Evolutionary conservation across 2,329 filamentous ascomycete species (phyloP), one percentile per base, ranked within the genome.

Genomic region (Trichoderma guizhouense): DNA sequence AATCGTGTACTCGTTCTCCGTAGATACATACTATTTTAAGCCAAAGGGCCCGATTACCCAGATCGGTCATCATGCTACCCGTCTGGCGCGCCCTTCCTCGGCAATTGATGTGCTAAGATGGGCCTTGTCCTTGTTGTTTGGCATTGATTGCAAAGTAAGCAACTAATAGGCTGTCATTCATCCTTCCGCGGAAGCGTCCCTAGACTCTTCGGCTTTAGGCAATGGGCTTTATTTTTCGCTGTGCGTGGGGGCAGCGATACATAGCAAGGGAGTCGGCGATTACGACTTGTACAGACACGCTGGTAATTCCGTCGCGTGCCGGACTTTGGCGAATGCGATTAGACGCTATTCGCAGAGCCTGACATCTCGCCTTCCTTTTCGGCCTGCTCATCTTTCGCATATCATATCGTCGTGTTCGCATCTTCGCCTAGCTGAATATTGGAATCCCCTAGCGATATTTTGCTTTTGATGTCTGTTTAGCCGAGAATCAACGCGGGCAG

Each of bases 1-100:
- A 43, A 14, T 12, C 9, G 3, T 15, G 7, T 32, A 53, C 47
- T 11, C 11, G 3, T 8, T 0, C n/a, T 24, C 43, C 43, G 32
- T 39, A 8, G 11, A 28, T 15, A 11, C 12, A 32, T 39, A 7
- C 34, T 67, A 43, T 43, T 67, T 43, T 39, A 30, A 43, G 43
- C 15, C 39, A 55, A 36, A 14, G 28, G 51, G 32, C 30, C 14
- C n/a, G 5, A 6, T 9, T 24, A 18, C 6, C 34, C 7, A 28
- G 14, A 58, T 60, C 65, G 47, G 62, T 18, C 65, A 26, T 32
- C 34, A 32, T 47, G 34, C 53, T 21, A 18, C 65, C n/a, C 11
- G 36, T 69, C 36, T 61, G 66, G 66, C 66, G 55, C 66, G 66
- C 66, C 66, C 66, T 69, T 69, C 36, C 36, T 24, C 53, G 53